These are phyloP conservation scores for Nemania bipapillata DNA, from an alignment of 2,329 filamentous ascomycete genomes.

Conservation along the genomic window DNA sequence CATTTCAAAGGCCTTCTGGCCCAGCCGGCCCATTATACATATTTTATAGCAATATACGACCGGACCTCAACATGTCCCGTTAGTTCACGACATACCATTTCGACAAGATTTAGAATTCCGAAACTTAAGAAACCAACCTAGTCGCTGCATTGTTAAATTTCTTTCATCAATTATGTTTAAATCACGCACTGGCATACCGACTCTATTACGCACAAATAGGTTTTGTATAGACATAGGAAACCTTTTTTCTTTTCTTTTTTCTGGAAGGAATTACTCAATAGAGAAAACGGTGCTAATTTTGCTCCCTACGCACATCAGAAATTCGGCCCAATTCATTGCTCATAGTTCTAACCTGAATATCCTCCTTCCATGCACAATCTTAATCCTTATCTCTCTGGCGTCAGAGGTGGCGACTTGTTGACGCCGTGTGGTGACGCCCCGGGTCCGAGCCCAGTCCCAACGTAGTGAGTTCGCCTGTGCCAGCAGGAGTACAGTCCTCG, in stretches of 20 bases:
- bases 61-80: background rate
- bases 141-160: background rate
- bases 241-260: too few species aligned
- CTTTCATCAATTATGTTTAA: background rate
- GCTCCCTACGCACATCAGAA: background rate
- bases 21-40: background rate
- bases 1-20: background rate
- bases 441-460: conserved; percentile 16
- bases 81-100: background rate
- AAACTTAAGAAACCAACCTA: background rate
- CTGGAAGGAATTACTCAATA: background rate
- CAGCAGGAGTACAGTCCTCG: conserved; percentile 12
- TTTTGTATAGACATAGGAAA: background rate
- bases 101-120: background rate
- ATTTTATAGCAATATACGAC: background rate
- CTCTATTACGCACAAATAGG: background rate
- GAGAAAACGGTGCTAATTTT: background rate
- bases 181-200: background rate
- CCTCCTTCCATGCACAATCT: background rate
- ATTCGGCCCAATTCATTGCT: background rate
- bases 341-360: background rate
- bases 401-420: background rate
- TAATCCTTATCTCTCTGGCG: background rate
- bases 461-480: conserved; percentile 1
- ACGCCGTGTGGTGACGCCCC: conserved; percentile 20